Base-by-base conservation (phyloP, 73 alveolate species). In the Paramecium sonneborni region DNA sequence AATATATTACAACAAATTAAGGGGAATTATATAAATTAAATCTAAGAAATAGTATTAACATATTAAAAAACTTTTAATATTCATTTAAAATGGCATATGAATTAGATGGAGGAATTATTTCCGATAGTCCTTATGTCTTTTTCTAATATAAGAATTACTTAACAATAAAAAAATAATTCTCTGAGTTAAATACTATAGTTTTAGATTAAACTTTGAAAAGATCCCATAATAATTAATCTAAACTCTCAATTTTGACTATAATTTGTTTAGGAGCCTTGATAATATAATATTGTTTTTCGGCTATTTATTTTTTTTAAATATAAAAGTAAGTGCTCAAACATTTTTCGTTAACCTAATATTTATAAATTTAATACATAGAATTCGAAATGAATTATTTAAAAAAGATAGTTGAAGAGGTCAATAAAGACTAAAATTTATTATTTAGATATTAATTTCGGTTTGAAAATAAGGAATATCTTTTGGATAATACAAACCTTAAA, bases 41-140 rank as follows among this genome's bases (percentile, higher is more conserved):
- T 18, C 20, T 74, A 32, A 32, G 87, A 74, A 74, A 74, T 35
- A 21, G 67, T n/a, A 74, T 74, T 3, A 43, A 30, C 20, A 32
- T 74, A 5, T 35, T 74, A n/a, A 21, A 30, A 30, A 74, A 74
- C 24, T 74, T 30, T 35, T 35, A 74, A 38, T 74, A 74, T 74
- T 15, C 32, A 5, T 35, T 74, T 20, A 74, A 74, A 4, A 74
- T 74, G 87, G 58, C 67, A 2, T 74, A 32, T 74, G 46, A 30
- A 15, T 35, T 74, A 35, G 87, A 74, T 32, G 87, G 87, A 35
- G 32, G 58, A 35, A 43, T 35, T 3, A 39, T 74, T 14, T 21
- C 87, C 11, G 87, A 74, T 38, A 74, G 87, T 18, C 87, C 87
- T 0, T 74, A 74, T 74, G 87, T 34, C 14, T 74, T 32, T 23